These are phyloP conservation scores for Hemileia vastatrix DNA, from an alignment of 1,284 basidiomycete species.

Conservation along the genomic window DNA sequence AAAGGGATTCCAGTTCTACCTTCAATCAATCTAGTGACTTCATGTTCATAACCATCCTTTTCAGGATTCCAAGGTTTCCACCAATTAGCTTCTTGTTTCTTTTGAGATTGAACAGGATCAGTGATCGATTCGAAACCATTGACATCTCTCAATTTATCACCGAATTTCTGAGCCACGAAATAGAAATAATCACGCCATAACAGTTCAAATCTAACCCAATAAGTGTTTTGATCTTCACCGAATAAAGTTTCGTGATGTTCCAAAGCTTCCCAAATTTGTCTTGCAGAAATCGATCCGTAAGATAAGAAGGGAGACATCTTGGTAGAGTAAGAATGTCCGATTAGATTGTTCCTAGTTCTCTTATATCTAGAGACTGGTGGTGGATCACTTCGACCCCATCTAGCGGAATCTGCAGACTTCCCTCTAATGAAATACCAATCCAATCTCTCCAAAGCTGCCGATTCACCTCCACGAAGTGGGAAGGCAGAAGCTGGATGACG, in stretches of 20 bases:
- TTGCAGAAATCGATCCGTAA: conserved; percentile 49
- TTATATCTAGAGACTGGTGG: conserved; percentile 49
- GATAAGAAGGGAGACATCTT: conserved; percentile 51
- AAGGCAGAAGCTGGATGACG: conserved; percentile 42
- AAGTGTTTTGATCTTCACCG: conserved; percentile 45
- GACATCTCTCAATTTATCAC: conserved; percentile 46
- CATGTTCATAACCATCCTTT: conserved; percentile 29
- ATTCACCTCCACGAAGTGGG: conserved; percentile 48
- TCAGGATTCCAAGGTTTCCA: conserved; percentile 36
- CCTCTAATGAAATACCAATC: conserved; percentile 46
- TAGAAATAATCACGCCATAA: conserved; percentile 53
- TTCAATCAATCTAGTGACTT: conserved; percentile 47
- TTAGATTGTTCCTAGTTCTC: conserved; percentile 51
- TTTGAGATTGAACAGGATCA: conserved; percentile 44
- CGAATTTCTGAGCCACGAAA: conserved; percentile 46
- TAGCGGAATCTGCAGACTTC: conserved; percentile 22
- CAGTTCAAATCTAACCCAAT: conserved; percentile 51
- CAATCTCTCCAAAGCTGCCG: conserved; percentile 44
- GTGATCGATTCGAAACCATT: conserved; percentile 48
- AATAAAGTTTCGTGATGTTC: conserved; percentile 43
- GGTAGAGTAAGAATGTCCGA: conserved; percentile 51
- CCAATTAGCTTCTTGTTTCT: conserved; percentile 36
- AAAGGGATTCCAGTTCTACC: conserved; percentile 52
- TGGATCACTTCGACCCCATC: conserved; percentile 36
- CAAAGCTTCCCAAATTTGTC: conserved; percentile 46